Evolutionary conservation across 257 asterid species (phyloP), one percentile per base, ranked within the genome.

Genomic region (Capsicum baccatum): DNA sequence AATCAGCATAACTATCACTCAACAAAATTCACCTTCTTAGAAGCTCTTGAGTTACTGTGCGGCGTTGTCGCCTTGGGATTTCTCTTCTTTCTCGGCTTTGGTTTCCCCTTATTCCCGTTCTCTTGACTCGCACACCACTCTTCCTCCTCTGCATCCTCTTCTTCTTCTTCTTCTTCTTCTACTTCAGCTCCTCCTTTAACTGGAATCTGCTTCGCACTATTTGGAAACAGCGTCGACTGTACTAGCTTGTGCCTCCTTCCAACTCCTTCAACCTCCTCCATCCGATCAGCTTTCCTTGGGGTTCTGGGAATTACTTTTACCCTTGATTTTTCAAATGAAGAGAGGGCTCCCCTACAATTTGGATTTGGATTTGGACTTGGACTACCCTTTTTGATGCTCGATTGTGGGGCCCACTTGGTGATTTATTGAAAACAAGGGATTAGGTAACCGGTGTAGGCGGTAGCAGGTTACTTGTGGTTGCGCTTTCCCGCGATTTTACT

Each of bases 141-240:
- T 73, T 87, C 96, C 21, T 87, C 95, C 50, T 89, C 94, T 17
- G 85, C 88, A 70, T 71, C 84, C 6, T 48, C 67, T 2, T 82
- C 84, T 26, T 26, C 33, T 26, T 26, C 26, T 26, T n/a, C n/a
- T 55, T 87, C 9, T 17, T 69, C 79, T 39, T 33, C 86, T 50
- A 80, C 87, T 17, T 50, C 81, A 54, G 84, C 81, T 10, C 17
- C 86, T 9, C 15, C 88, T 87, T 86, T 66, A 86, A 57, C 76
- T 60, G 69, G 91, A 33, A 52, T 82, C 74, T 78, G 91, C 67
- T 87, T 91, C 60, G 59, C 82, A 71, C 83, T 63, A 83, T 83
- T 91, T 6, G 97, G 92, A 86, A 94, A 94, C 85, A 95, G 85
- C 66, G 94, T 92, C 83, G 94, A 86, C 44, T 95, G 98, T 68